Conservation (phyloP, 225 moss, liverwort and hornwort genomes). For the Lunularia cruciata region DNA sequence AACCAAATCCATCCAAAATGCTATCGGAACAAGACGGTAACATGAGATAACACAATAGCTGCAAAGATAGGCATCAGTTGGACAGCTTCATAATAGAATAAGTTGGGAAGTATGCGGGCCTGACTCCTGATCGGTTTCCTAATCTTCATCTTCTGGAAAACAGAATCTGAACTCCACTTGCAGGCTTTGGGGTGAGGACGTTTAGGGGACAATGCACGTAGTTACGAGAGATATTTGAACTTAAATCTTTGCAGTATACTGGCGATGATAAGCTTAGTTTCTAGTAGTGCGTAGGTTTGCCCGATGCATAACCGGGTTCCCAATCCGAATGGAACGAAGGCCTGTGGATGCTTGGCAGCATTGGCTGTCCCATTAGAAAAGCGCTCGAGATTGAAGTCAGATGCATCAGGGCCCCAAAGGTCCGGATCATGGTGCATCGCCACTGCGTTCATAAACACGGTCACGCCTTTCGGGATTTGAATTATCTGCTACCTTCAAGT, state of each 20-base stretch:
- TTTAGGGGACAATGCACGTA: not conserved
- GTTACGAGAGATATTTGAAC: not conserved
- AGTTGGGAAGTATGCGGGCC: too few relatives aligned
- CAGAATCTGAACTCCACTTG: not conserved
- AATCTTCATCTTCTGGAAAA: conserved; percentile 10
- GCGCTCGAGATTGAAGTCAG: not conserved
- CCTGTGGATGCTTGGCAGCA: conserved; percentile 12
- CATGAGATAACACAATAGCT: too few relatives aligned
- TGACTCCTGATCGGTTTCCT: too few relatives aligned
- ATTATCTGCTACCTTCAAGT: conserved; percentile 4
- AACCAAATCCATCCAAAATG: too few relatives aligned
- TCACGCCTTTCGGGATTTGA: conserved; percentile 15
- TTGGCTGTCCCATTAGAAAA: conserved; percentile 5
- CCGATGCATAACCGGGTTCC: conserved; percentile 13
- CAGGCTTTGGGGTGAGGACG: not conserved
- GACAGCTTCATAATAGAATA: too few relatives aligned
- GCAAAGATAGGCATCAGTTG: too few relatives aligned
- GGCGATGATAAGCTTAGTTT: conserved; percentile 1
- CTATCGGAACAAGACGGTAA: too few relatives aligned
- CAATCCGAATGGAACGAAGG: conserved; percentile 2
- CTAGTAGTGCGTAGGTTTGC: not conserved
- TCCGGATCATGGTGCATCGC: conserved; percentile 1
- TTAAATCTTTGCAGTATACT: not conserved
- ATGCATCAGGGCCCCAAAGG: conserved; percentile 6
- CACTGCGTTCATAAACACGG: not conserved